phyloP scores from a whole-genome alignment of 306 rosid species.

The Pterocarpus macrocarpus region DNA sequence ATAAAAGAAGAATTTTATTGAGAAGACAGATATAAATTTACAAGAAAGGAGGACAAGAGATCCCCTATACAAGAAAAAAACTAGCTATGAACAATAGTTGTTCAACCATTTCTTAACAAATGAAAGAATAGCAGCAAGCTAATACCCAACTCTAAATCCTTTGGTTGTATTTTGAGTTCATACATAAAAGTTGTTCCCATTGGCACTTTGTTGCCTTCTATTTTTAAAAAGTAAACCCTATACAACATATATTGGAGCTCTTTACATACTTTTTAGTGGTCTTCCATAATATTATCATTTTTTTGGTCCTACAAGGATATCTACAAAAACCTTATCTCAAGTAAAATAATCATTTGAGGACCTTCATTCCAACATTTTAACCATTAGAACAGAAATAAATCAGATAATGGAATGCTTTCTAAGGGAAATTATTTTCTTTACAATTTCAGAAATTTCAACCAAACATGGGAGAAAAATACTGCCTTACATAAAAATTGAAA shows the following conservation, averaged over 20 bases:
- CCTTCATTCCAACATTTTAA: neutral
- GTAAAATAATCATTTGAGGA: conserved; percentile 9
- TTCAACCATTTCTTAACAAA: conserved; percentile 26
- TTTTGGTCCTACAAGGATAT: conserved; percentile 1
- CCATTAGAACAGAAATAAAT: conserved; percentile 20
- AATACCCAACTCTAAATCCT: conserved; percentile 17
- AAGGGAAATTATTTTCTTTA: conserved; percentile 9
- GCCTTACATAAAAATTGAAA: conserved; percentile 26
- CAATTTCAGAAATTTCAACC: conserved; percentile 12
- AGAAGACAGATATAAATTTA: too few relatives aligned
- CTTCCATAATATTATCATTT: neutral
- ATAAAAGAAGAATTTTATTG: too few relatives aligned
- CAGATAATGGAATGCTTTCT: conserved; percentile 5
- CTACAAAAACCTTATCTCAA: neutral
- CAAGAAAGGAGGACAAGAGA: too few relatives aligned
- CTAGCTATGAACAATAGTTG: neutral
- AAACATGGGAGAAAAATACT: neutral
- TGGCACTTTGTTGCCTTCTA: conserved; percentile 7
- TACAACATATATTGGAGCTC: conserved; percentile 1
- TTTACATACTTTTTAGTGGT: neutral
- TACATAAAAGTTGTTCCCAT: neutral
- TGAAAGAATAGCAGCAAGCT: conserved; percentile 22
- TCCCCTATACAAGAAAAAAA: too few relatives aligned
- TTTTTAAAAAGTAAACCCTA: neutral
- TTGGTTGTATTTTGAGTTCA: conserved; percentile 1